Conservation (phyloP, 345 rosid genomes). For the Eutrema yunnanense region DNA sequence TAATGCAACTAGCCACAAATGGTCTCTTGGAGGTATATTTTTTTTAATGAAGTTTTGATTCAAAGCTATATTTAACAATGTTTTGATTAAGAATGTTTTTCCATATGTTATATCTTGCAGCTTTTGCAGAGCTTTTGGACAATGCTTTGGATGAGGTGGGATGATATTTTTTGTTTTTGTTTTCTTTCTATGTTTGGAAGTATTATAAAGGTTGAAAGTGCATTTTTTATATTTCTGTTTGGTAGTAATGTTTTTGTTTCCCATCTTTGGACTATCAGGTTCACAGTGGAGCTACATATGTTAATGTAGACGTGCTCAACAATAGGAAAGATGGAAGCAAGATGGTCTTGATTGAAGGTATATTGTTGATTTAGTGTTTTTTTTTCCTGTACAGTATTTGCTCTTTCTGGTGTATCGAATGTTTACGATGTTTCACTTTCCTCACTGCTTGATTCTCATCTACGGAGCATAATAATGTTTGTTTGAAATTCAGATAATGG, state of each 20-base stretch:
- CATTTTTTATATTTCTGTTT: neutral
- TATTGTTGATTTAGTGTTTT: neutral
- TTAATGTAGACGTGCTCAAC: slow-evolving; percentile 53
- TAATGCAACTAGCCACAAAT: slow-evolving; percentile 94
- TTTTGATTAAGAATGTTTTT: neutral
- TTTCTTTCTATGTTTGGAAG: neutral
- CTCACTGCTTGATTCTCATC: no score
- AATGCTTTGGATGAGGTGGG: slow-evolving; percentile 85
- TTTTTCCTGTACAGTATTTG: neutral
- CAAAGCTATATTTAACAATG: neutral
- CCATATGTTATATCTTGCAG: slow-evolving; percentile 34
- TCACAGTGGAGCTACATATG: slow-evolving; percentile 71
- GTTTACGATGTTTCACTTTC: neutral
- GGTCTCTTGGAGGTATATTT: slow-evolving; percentile 90
- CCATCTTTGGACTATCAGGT: slow-evolving; percentile 34
- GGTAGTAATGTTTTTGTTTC: neutral
- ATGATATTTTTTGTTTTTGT: neutral
- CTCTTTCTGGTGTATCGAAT: neutral
- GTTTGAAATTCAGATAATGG: slow-evolving; percentile 63
- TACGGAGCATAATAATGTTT: no score
- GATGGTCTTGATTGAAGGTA: slow-evolving; percentile 85
- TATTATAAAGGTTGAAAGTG: neutral
- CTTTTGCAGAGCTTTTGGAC: slow-evolving; percentile 90
- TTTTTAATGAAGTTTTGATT: neutral
- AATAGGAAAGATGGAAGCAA: slow-evolving; percentile 60